Evolutionary conservation across 225 moss, liverwort and hornwort genomes (phyloP).

Genomic region (Rhytidiadelphus loreus): DNA sequence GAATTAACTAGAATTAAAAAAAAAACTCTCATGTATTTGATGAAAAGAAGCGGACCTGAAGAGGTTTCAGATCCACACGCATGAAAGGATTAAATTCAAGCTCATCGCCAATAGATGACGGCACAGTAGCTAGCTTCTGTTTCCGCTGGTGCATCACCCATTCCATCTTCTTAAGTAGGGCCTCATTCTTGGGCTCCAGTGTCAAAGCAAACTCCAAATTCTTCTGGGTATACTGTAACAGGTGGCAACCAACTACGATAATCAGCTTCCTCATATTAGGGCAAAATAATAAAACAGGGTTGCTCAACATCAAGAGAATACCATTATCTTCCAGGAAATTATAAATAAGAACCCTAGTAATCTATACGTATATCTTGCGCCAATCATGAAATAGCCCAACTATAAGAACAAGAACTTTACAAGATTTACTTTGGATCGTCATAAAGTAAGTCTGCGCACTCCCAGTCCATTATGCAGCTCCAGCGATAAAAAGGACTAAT

Average conservation of each 20-base stretch:
- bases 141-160: slow-evolving; percentile 27
- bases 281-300: not conserved
- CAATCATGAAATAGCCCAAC: not conserved
- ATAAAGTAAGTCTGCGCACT: not conserved
- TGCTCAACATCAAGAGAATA: not conserved
- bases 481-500: not conserved
- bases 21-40: not conserved
- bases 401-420: not conserved
- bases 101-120: slow-evolving; percentile 53
- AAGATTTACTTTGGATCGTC: not conserved
- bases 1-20: too few relatives aligned
- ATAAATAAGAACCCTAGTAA: not conserved
- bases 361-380: not conserved
- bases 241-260: not conserved
- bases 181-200: slow-evolving; percentile 36
- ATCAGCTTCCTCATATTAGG: not conserved
- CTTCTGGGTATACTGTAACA: slow-evolving; percentile 28
- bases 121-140: slow-evolving; percentile 32
- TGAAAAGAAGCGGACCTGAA: slow-evolving; percentile 15
- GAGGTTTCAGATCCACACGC: slow-evolving; percentile 34
- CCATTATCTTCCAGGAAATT: not conserved
- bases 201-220: slow-evolving; percentile 47
- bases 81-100: slow-evolving; percentile 50
- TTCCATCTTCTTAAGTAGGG: slow-evolving; percentile 32
- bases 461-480: not conserved